Evolutionary conservation across 306 rosid genomes (phyloP).

Genomic region (Canavalia gladiata): DNA sequence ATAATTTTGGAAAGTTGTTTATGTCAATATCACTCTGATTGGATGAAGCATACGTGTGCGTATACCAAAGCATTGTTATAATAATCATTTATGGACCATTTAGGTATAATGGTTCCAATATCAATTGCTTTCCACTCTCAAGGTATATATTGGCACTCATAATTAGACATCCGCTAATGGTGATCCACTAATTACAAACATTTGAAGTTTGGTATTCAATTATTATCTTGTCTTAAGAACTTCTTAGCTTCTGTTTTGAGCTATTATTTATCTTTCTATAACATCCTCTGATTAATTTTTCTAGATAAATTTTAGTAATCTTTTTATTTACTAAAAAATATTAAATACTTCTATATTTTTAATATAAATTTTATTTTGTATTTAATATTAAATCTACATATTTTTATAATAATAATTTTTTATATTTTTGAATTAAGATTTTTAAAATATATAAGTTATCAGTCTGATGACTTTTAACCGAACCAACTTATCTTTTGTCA

Average conservation of each 20-base stretch:
- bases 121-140: slow-evolving; percentile 41
- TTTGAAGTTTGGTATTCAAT: slow-evolving; percentile 6
- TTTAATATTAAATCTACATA: too few relatives aligned
- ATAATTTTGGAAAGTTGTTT: slow-evolving; percentile 14
- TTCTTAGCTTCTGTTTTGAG: neutral
- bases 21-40: slow-evolving; percentile 14
- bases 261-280: neutral
- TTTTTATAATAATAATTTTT: too few relatives aligned
- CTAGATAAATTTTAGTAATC: too few relatives aligned
- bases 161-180: slow-evolving; percentile 18
- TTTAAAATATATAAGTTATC: too few relatives aligned
- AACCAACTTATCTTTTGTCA: too few relatives aligned
- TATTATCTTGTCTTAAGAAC: slow-evolving; percentile 30
- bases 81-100: slow-evolving; percentile 48
- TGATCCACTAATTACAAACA: slow-evolving; percentile 46
- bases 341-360: too few relatives aligned
- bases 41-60: slow-evolving; percentile 17
- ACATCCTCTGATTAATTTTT: too few relatives aligned
- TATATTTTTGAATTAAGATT: too few relatives aligned
- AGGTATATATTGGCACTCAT: slow-evolving; percentile 29
- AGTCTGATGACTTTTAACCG: too few relatives aligned
- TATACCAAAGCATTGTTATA: slow-evolving; percentile 8
- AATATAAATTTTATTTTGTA: too few relatives aligned
- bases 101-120: slow-evolving; percentile 48
- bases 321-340: too few relatives aligned